Evolutionary conservation across 495 filamentous ascomycete species (phyloP), one percentile per base, ranked within the genome.

Genomic region (Bryoglossum gracile): DNA sequence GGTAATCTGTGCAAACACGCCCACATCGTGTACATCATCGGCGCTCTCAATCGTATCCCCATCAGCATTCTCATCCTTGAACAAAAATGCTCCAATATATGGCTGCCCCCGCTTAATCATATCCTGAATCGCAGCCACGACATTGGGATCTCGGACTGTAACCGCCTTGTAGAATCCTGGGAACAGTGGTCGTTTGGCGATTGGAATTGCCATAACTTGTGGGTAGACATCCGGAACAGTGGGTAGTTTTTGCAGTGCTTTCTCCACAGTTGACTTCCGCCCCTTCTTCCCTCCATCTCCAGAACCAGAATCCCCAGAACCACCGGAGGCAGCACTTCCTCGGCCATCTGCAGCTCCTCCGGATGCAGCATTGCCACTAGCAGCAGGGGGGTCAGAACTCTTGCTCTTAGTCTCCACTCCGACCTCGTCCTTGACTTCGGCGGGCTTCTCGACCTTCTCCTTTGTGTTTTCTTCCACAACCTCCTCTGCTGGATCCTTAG

Each of bases 111-210:
- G 78, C 71, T 91, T 94, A 65, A 97, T 86, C 82, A 94, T 92
- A 53, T 99, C 94, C 54, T 88, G 80, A 50, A 99, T 94, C 11
- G 94, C 94, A 28, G 78, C 74, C 24, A 86, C 81, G 18, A 99
- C 94, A 55, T 88, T 84, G 4, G 82, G 85, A 62, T 99, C 87
- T 53, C 84, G 83, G 44, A 99, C 89, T 3, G 92, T 97, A 50
- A 99, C 86, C 2, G 94, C 90, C 64, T 99, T 99, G 69, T 99
- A 99, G 68, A 95, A 99, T 0, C 94, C 94, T 0, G 94, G 94
- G 66, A 96, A 99, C 2, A 99, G 68, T 19, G 92, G 94, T 38
- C 94, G 78, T 68, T 92, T 90, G 4, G 87, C 84, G 56, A 99
- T 95, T n/a, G 94, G 92, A 46, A 99, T 91, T 0, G 94, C 94